Conservation (phyloP, 2,329 filamentous ascomycete genomes). For the Colletotrichum tabaci region DNA sequence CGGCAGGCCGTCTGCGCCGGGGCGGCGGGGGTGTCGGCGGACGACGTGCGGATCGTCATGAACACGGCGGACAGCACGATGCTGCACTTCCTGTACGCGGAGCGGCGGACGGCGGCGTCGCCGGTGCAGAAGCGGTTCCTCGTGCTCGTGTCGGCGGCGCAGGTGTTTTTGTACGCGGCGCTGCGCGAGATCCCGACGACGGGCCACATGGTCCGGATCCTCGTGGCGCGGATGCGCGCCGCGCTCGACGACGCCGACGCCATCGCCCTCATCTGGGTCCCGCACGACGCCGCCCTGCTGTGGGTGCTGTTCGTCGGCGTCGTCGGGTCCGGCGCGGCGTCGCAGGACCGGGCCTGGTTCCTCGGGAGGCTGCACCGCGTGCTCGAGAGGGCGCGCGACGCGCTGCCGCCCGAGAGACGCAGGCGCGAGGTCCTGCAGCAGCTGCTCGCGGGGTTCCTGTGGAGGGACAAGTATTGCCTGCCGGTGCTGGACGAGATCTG, state of each 20-base stretch:
- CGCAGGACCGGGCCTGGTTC: constrained; percentile 29
- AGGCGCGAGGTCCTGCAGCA: constrained; percentile 24
- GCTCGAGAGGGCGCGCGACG: constrained; percentile 28
- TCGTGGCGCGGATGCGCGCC: constrained; percentile 36
- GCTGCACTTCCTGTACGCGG: constrained; percentile 39
- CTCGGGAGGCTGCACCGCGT: background rate
- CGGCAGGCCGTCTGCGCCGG: constrained; percentile 37
- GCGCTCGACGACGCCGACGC: constrained; percentile 36
- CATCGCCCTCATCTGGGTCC: constrained; percentile 26
- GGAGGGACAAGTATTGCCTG: constrained; percentile 50
- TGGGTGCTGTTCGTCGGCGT: constrained; percentile 42
- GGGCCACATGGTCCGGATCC: constrained; percentile 37
- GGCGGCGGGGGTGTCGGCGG: constrained; percentile 30
- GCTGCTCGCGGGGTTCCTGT: constrained; percentile 36
- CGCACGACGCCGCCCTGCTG: constrained; percentile 29
- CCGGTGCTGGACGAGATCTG: constrained; percentile 35
- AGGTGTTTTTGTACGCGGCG: constrained; percentile 41
- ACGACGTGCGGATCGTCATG: constrained; percentile 43
- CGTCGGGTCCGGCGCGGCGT: constrained; percentile 31
- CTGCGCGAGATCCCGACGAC: constrained; percentile 40
- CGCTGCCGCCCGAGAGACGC: constrained; percentile 23
- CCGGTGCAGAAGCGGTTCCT: constrained; percentile 24
- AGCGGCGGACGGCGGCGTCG: constrained; percentile 22
- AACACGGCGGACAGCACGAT: constrained; percentile 42
- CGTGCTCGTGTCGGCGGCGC: constrained; percentile 39